These are phyloP conservation scores for Phytopythium ostracodes DNA, from an alignment of 352 stramenopile species.

Conservation along the genomic window DNA sequence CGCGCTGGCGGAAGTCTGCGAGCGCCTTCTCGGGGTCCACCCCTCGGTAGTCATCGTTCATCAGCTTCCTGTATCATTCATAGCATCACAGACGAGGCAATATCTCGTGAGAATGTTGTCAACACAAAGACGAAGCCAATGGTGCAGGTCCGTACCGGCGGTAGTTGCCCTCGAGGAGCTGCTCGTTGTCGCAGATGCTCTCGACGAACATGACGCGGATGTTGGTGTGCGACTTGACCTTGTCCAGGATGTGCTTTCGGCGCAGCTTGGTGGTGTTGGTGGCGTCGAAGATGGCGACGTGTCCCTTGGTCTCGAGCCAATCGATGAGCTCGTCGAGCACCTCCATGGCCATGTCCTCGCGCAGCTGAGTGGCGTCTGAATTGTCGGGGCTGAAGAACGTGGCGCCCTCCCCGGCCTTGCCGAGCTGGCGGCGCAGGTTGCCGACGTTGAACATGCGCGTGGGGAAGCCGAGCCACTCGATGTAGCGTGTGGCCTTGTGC, in stretches of 20 bases:
- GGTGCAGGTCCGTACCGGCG: conserved; percentile 37
- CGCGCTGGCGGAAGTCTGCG: conserved; percentile 83
- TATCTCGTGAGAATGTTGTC: too few species aligned
- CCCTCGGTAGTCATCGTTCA: conserved; percentile 89
- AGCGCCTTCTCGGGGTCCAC: conserved; percentile 85
- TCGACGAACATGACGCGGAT: conserved; percentile 93
- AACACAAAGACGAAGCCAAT: too few species aligned
- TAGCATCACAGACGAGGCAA: too few species aligned
- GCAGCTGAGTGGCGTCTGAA: conserved; percentile 64
- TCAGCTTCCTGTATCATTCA: conserved; percentile 41
- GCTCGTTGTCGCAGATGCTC: conserved; percentile 92
- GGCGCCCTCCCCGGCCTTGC: conserved; percentile 64
- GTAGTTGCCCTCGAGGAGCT: conserved; percentile 92
- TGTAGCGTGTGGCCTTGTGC: conserved; percentile 90
- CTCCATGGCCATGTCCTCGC: conserved; percentile 88
- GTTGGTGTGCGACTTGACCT: conserved; percentile 56
- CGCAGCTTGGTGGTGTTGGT: conserved; percentile 92
- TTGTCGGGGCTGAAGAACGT: conserved; percentile 93
- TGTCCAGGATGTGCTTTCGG: conserved; percentile 56
- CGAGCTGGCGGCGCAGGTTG: conserved; percentile 85
- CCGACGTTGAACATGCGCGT: conserved; percentile 96
- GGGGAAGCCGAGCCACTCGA: conserved; percentile 89
- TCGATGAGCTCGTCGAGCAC: conserved; percentile 87
- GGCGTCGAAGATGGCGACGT: conserved; percentile 94
- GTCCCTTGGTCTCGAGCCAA: conserved; percentile 87